Evolutionary conservation across 1,139 yeast genomes (phyloP), one percentile per base, ranked within the genome.

Genomic region (Pichia terricola): DNA sequence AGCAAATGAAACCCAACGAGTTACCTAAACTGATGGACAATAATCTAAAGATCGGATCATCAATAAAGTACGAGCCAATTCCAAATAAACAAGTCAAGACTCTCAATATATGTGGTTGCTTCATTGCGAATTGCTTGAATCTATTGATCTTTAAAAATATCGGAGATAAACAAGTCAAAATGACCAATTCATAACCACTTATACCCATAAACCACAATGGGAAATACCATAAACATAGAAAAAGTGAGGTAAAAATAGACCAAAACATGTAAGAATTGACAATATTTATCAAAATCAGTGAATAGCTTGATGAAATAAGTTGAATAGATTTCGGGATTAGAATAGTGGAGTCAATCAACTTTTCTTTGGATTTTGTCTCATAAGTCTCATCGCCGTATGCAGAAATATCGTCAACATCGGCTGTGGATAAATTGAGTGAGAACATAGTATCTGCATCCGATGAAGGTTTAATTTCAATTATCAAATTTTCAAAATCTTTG

Each of bases 171-270:
- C 82, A 69, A 28, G 79, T 66, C 4, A 79, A 60, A 40, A 87
- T 69, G 2, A 79, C 74, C 0, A 84, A 83, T 63, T 91, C 98
- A 60, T 84, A 88, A 4, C 98, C 98, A 3, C 95, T 83, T 46
- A 91, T 81, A 7, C 97, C 97, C 97, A 91, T 88, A 60, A 83
- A 77, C 98, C 98, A 91, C 50, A 91, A 70, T 22, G 98, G 98
- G 70, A 91, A 91, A 66, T 85, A 87, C 98, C 98, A 91, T 41
- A 91, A 81, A 58, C 94, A 78, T 47, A 94, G 72, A 43, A 88
- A 83, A 50, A 91, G 68, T 0, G 96, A 76, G 1, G 97, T 83
- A 41, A 78, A 55, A 25, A 81, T 79, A 0, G 96, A 72, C 96
- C 96, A 91, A 60, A 85, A 85, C 46, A 86, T 70, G 59, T 77